Evolutionary conservation across 352 stramenopile genomes (phyloP).

Genomic region (Pythium apleroticum): DNA sequence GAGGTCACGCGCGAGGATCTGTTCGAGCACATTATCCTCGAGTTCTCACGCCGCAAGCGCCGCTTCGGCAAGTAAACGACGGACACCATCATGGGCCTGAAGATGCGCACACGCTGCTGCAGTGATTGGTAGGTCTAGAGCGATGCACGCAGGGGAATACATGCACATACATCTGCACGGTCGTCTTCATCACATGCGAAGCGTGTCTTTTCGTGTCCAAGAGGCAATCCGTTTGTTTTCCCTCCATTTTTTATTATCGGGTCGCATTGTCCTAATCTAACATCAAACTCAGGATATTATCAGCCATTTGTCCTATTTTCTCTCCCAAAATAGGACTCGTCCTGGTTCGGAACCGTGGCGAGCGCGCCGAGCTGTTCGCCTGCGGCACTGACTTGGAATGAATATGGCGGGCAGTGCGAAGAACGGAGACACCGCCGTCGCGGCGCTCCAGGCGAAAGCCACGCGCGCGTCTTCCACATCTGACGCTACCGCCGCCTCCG

Average conservation of each 20-base stretch:
- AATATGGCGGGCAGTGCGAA: slow-evolving; percentile 21
- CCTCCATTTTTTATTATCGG: slow-evolving; percentile 26
- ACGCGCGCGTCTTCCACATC: not conserved
- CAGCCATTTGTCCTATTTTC: slow-evolving; percentile 5
- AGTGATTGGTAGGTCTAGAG: not conserved
- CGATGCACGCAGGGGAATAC: not conserved
- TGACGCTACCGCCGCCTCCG: not conserved
- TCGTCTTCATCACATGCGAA: not conserved
- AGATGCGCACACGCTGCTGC: not conserved
- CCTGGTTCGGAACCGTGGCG: slow-evolving; percentile 16
- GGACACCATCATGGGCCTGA: not conserved
- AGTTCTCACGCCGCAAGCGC: slow-evolving; percentile 86
- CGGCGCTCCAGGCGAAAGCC: not conserved
- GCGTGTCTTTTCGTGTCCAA: slow-evolving; percentile 3
- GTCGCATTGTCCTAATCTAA: not conserved
- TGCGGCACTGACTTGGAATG: slow-evolving; percentile 1
- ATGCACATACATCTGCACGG: not conserved
- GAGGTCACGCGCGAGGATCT: slow-evolving; percentile 90
- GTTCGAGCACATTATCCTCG: slow-evolving; percentile 72
- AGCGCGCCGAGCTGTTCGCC: slow-evolving; percentile 5
- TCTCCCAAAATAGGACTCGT: not conserved
- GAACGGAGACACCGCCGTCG: not conserved
- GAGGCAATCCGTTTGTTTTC: too few species aligned
- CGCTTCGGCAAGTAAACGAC: slow-evolving; percentile 85
- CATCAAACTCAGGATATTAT: not conserved